These are phyloP conservation scores for Pinus albicaulis DNA, from an alignment of 75 land plant genomes.

Conservation along the genomic window DNA sequence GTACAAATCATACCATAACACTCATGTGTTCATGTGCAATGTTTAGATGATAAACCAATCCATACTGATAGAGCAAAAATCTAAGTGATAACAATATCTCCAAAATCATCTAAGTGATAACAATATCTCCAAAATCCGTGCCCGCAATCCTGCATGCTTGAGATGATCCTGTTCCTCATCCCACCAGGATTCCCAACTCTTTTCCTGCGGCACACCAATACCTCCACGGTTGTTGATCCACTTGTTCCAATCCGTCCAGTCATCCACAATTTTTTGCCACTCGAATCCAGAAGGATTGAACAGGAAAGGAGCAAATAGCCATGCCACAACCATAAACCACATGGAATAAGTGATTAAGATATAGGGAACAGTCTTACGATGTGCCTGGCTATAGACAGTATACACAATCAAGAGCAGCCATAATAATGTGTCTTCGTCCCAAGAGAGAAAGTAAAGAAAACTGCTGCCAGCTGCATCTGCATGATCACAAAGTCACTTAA, in stretches of 20 bases:
- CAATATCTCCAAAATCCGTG: constrained; percentile 67
- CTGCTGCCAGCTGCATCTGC: constrained; percentile 89
- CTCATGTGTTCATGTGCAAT: constrained; percentile 57
- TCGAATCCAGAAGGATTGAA: constrained; percentile 99
- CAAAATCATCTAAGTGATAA: no score
- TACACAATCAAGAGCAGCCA: constrained; percentile 89
- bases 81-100: constrained; percentile 75
- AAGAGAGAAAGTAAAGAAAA: constrained; percentile 93
- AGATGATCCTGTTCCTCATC: constrained; percentile 90
- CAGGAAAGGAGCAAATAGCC: constrained; percentile 98
- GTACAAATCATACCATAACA: constrained; percentile 48
- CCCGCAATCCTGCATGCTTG: constrained; percentile 60
- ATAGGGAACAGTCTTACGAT: constrained; percentile 64
- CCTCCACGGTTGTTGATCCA: constrained; percentile 99
- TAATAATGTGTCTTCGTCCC: constrained; percentile 90
- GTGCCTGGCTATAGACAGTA: constrained; percentile 62
- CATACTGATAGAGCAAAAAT: constrained; percentile 91
- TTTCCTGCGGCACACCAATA: constrained; percentile 66
- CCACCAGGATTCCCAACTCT: constrained; percentile 99
- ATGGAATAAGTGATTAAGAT: constrained; percentile 83
- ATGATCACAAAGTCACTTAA: constrained; percentile 81
- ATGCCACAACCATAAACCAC: constrained; percentile 96
- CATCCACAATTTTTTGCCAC: constrained; percentile 99
- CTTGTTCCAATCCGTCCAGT: constrained; percentile 97
- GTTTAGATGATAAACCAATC: constrained; percentile 90